Evolutionary conservation across 2,329 filamentous ascomycete genomes (phyloP).

Genomic region (Scytalidium sp.): DNA sequence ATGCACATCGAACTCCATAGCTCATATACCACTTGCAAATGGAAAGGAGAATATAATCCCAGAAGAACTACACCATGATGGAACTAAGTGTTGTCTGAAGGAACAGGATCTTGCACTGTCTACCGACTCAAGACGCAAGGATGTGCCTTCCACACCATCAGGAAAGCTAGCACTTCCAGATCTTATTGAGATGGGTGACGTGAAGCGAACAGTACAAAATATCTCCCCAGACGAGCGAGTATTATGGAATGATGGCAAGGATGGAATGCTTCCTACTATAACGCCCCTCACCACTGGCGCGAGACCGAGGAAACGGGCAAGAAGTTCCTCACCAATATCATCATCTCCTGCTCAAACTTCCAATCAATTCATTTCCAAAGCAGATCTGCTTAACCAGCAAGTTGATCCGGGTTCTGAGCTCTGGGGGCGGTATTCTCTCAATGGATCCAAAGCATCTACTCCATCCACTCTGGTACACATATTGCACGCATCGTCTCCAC

Average conservation of each 20-base stretch:
- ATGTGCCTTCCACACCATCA: conserved; percentile 43
- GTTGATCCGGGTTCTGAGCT: conserved; percentile 71
- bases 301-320: conserved; percentile 58
- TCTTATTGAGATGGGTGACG: conserved; percentile 42
- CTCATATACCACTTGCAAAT: conserved; percentile 16
- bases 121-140: conserved; percentile 20
- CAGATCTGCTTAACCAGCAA: conserved; percentile 54
- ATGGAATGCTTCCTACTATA: conserved; percentile 36
- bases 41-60: conserved; percentile 23
- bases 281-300: conserved; percentile 46
- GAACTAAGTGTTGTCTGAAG: conserved; percentile 4
- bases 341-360: conserved; percentile 54
- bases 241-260: conserved; percentile 53
- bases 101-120: conserved; percentile 11
- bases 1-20: conserved; percentile 14
- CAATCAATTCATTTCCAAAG: conserved; percentile 24
- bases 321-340: conserved; percentile 70
- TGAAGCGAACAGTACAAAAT: conserved; percentile 41
- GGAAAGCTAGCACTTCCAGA: conserved; percentile 56
- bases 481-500: conserved; percentile 69
- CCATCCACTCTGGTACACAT: conserved; percentile 57
- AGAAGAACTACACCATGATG: background rate
- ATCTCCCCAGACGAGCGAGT: conserved; percentile 60
- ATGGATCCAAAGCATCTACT: conserved; percentile 29
- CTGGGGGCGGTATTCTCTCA: conserved; percentile 71